phyloP scores from a whole-genome alignment of 495 filamentous ascomycete species.

The Lichenothelia convexa region DNA sequence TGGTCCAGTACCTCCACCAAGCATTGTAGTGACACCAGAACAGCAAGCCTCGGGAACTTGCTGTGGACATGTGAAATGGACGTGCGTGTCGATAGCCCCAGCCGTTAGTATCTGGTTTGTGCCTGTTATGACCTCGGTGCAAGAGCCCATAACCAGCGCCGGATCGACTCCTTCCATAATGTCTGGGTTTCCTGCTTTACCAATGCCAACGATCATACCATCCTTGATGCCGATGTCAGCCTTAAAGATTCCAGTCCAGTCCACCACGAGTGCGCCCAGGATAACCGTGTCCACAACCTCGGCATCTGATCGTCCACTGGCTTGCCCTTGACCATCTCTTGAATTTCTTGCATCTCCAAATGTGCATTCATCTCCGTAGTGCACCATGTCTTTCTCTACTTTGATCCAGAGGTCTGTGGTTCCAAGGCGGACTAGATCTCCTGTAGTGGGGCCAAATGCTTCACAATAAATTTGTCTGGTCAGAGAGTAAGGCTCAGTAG shows the following conservation, averaged over 20 bases:
- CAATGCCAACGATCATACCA: slow-evolving; percentile 76
- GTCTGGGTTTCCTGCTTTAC: slow-evolving; percentile 93
- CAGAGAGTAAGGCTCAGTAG: slow-evolving; percentile 46
- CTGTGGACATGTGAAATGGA: slow-evolving; percentile 95
- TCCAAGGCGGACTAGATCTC: slow-evolving; percentile 70
- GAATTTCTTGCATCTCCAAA: slow-evolving; percentile 94
- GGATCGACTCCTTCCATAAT: slow-evolving; percentile 77
- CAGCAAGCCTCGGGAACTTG: slow-evolving; percentile 74
- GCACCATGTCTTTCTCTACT: slow-evolving; percentile 74
- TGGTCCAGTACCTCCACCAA: slow-evolving; percentile 85
- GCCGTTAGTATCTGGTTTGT: slow-evolving; percentile 88
- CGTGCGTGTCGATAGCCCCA: slow-evolving; percentile 81
- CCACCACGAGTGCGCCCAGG: slow-evolving; percentile 81
- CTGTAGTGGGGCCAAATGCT: slow-evolving; percentile 89
- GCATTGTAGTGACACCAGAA: slow-evolving; percentile 78
- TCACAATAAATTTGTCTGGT: slow-evolving; percentile 56
- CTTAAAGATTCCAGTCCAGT: slow-evolving; percentile 93
- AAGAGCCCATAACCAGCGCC: slow-evolving; percentile 67
- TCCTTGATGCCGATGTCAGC: slow-evolving; percentile 91
- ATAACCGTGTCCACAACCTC: slow-evolving; percentile 74
- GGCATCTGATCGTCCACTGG: slow-evolving; percentile 49
- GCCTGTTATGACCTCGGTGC: slow-evolving; percentile 94
- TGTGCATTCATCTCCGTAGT: slow-evolving; percentile 83
- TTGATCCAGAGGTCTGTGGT: slow-evolving; percentile 79
- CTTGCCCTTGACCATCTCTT: slow-evolving; percentile 92